These are phyloP conservation scores for Smithsoniella earleae DNA, from an alignment of 163 green algal genomes.

Conservation along the genomic window DNA sequence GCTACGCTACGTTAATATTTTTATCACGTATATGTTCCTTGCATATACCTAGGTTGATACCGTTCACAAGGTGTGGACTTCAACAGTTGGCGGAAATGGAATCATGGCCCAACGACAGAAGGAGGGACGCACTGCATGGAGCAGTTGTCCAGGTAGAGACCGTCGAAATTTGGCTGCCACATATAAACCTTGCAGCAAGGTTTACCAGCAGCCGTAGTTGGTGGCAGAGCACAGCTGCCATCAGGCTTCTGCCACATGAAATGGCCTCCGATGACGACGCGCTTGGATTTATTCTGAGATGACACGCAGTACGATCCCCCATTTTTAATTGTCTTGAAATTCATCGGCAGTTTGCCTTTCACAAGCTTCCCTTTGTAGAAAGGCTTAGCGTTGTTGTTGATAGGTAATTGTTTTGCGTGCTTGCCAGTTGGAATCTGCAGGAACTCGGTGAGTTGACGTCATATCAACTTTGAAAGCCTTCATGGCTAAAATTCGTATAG, in stretches of 20 bases:
- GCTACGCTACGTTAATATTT: not conserved
- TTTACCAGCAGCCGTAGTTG: not conserved
- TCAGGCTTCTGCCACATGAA: conserved; percentile 16
- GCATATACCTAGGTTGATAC: too few species aligned
- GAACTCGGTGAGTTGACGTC: too few species aligned
- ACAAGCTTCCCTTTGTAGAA: too few species aligned
- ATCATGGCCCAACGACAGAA: not conserved
- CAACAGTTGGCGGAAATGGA: not conserved
- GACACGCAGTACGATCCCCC: conserved; percentile 13
- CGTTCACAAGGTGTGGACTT: too few species aligned
- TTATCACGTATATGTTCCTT: too few species aligned
- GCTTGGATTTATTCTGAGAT: not conserved
- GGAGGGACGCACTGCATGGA: conserved; percentile 17
- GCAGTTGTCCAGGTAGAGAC: conserved; percentile 28
- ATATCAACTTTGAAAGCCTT: too few species aligned
- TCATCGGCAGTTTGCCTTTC: conserved; percentile 10
- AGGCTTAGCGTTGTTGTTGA: too few species aligned
- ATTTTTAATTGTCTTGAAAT: not conserved
- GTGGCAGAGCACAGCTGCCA: not conserved
- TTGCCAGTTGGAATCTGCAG: too few species aligned
- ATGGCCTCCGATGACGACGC: not conserved
- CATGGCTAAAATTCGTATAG: too few species aligned
- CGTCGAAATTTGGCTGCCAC: conserved; percentile 21
- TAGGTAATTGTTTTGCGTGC: too few species aligned
- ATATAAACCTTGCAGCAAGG: conserved; percentile 19